A percentile compares a stretch with the other conserved stretches of the same genome.
These are phyloP conservation scores for Termitomyces sp. DNA, from an alignment of 768 basidiomycete genomes.

Conservation along the genomic window DNA sequence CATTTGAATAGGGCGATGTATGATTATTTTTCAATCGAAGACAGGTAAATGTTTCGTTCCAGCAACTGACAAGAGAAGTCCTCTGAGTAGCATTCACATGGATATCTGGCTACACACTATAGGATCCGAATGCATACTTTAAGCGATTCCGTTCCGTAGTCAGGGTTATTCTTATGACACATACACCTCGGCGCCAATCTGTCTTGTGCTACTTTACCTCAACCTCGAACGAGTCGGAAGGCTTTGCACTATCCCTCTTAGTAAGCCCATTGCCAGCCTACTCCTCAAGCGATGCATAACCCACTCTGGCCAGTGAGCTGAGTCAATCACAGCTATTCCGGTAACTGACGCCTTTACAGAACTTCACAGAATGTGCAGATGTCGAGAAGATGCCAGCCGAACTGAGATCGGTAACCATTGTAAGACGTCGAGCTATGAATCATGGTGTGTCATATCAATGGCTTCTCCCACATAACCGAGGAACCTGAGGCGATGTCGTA, in stretches of 20 bases:
- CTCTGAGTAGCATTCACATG: background rate
- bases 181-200: background rate
- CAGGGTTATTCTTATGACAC: background rate
- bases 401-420: background rate
- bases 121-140: too few relatives aligned
- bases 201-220: background rate
- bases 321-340: too few relatives aligned
- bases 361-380: background rate
- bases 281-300: background rate
- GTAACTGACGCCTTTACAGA: too few relatives aligned
- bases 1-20: too few relatives aligned
- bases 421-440: background rate
- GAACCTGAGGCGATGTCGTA: background rate
- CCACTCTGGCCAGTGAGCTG: too few relatives aligned
- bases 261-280: background rate
- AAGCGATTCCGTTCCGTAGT: too few relatives aligned
- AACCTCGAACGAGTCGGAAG: background rate
- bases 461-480: too few relatives aligned
- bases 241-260: background rate
- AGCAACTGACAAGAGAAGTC: too few relatives aligned
- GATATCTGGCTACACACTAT: background rate
- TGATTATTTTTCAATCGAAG: background rate
- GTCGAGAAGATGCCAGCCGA: background rate
- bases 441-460: background rate
- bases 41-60: background rate